Base-by-base conservation (phyloP, 176 grass and related monocot genomes). In the Guadua angustifolia region DNA sequence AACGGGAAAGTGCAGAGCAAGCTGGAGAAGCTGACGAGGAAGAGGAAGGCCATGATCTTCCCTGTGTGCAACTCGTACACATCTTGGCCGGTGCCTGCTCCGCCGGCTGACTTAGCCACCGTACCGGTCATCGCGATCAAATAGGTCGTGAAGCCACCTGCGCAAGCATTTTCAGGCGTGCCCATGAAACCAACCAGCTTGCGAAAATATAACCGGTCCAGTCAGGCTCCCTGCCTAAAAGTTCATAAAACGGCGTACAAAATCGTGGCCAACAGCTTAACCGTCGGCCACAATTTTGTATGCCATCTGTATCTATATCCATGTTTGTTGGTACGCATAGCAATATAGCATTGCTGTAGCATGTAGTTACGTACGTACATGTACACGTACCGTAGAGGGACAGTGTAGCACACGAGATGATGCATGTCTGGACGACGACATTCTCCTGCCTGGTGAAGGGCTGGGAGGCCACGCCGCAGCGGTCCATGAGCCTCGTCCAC, bases 71-170 rank as follows among this genome's bases (percentile, higher is more conserved):
- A 64, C 33, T 47, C 5, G 40, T 77, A 64, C 1, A 89, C 84
- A 21, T 84, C 65, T 9, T 4, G 55, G 10, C 45, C 44, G 0
- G 13, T 59, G 21, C 38, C 36, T 2, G 24, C 4, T 2, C 33
- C 74, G 13, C 69, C 87, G 13, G 66, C 15, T 0, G 76, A 38
- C 15, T 70, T 83, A 0, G 87, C 84, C 2, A 92, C 80, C 15
- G 84, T 57, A 19, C 7, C 29, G 2, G 75, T 84, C 90, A 92
- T 92, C 36, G 80, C 87, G 7, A 79, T 63, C 22, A 92, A 29
- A 19, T 71, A 92, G 53, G 68, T 64, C 14, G 83, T 77, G 79
- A 92, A 92, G 0, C 90, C 86, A 18, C 90, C 87, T 89, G 60
- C 38, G 77, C 43, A 47, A 6, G 19, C 42, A 71, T 70, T n/a